Base-by-base conservation (phyloP, 331 rosid species). In the Quercus lobata region DNA sequence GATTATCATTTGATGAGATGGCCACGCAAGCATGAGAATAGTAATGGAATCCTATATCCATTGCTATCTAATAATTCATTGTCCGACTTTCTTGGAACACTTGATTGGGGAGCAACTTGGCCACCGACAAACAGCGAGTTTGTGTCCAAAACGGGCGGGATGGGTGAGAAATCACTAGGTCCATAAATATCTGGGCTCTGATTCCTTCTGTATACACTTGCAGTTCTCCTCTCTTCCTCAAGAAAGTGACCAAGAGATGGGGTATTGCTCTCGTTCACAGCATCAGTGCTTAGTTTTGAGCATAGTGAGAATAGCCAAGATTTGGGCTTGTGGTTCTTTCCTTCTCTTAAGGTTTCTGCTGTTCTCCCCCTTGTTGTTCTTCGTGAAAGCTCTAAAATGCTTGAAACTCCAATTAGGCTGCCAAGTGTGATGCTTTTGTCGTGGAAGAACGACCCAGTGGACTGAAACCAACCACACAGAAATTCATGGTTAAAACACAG, bases 181-280 rank as follows among this genome's bases (percentile, higher is more conserved):
- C 82, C 84, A 61, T 72, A 14, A 62, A 80, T 58, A 57, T 65
- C 9, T 5, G 77, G 82, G 17, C 78, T 71, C 32, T 79, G 83
- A 71, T 69, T 86, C 80, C 83, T 88, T 83, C 85, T 79, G 81
- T 58, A 30, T 46, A 77, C 52, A 75, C 65, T 76, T 21, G 79
- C 65, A 52, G 78, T 80, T 81, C 83, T 82, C 71, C 94, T 89
- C 78, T 92, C 97, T 69, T 86, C 89, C 53, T 86, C 81, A 35
- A 93, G 94, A 81, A 85, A 86, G 78, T 88, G 90, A 66, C 90
- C 90, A 22, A 93, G 96, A 29, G 96, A 89, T 25, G 93, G 97
- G 73, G 86, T 78, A 61, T 61, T 68, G 57, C 66, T 73, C 25
- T 22, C 22, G 0, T 57, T 71, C 62, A 92, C 87, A 4, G 87